Conservation (phyloP, 345 rosid species). For the Orychophragmus violaceus region DNA sequence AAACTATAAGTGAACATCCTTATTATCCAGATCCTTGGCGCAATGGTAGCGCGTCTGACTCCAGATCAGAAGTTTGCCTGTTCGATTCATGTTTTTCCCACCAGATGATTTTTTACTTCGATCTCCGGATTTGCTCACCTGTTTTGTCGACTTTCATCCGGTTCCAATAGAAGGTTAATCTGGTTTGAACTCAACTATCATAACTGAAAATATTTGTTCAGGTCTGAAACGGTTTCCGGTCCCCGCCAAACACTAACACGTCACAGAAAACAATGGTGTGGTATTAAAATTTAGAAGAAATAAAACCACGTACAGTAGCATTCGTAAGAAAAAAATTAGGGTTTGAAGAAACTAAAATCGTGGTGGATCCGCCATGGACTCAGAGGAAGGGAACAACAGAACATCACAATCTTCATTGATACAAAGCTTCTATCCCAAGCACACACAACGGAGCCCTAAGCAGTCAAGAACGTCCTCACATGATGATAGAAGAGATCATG, state of each 20-base stretch:
- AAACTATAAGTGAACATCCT: background rate
- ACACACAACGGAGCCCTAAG: too few relatives aligned
- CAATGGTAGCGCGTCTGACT: constrained; percentile 98
- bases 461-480: too few relatives aligned
- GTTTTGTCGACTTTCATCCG: background rate
- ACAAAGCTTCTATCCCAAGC: too few relatives aligned
- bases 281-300: background rate
- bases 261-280: background rate
- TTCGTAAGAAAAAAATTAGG: background rate
- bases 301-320: too few relatives aligned
- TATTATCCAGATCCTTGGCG: constrained; percentile 64
- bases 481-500: too few relatives aligned
- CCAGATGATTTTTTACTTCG: background rate
- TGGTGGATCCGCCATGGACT: background rate
- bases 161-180: background rate
- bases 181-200: background rate
- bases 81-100: constrained; percentile 84
- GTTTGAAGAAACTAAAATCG: background rate
- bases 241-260: background rate
- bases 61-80: constrained; percentile 98
- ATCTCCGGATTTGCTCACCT: background rate
- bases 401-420: too few relatives aligned
- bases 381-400: too few relatives aligned
- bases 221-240: background rate
- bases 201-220: background rate